A percentile compares a stretch with the other conserved stretches of the same genome.
Evolutionary conservation across 2,329 filamentous ascomycete genomes (phyloP).

Genomic region (Gaeumannomyces sp.): DNA sequence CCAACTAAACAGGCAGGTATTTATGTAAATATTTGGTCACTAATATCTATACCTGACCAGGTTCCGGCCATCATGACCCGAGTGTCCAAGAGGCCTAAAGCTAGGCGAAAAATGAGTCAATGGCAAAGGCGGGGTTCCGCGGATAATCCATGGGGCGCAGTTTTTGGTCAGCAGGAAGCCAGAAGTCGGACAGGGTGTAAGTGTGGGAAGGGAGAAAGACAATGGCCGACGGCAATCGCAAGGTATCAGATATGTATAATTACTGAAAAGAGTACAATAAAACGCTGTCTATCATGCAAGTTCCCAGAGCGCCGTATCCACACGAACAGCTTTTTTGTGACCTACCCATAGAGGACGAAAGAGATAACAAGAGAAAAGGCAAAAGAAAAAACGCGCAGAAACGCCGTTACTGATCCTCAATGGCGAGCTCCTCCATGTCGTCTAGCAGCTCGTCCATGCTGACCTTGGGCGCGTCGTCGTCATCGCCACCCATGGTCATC

Average conservation of each 20-base stretch:
- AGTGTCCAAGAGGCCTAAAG: too few relatives aligned
- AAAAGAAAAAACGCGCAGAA: neutral
- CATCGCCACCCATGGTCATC: slow-evolving; percentile 44
- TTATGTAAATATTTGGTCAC: too few relatives aligned
- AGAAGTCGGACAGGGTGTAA: too few relatives aligned
- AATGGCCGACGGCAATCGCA: neutral
- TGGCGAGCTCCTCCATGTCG: slow-evolving; percentile 83
- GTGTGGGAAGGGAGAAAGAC: neutral
- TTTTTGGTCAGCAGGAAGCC: too few relatives aligned
- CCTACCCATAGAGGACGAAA: slow-evolving; percentile 3
- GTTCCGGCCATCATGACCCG: too few relatives aligned
- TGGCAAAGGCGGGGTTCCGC: too few relatives aligned
- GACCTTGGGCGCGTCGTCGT: slow-evolving; percentile 63
- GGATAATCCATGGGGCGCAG: too few relatives aligned
- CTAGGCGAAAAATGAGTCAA: too few relatives aligned
- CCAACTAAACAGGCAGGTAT: too few relatives aligned
- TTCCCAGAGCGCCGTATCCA: slow-evolving; percentile 4
- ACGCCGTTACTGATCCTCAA: slow-evolving; percentile 42
- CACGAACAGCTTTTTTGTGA: neutral
- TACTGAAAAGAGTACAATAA: neutral
- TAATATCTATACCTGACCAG: too few relatives aligned
- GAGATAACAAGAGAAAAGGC: neutral
- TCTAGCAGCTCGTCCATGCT: slow-evolving; percentile 79
- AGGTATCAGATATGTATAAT: neutral
- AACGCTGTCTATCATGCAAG: slow-evolving; percentile 8